A percentile compares a stretch with the other conserved stretches of the same genome.
Evolutionary conservation across 352 stramenopile genomes (phyloP).

Genomic region (Phytophthora macrochlamydospora): DNA sequence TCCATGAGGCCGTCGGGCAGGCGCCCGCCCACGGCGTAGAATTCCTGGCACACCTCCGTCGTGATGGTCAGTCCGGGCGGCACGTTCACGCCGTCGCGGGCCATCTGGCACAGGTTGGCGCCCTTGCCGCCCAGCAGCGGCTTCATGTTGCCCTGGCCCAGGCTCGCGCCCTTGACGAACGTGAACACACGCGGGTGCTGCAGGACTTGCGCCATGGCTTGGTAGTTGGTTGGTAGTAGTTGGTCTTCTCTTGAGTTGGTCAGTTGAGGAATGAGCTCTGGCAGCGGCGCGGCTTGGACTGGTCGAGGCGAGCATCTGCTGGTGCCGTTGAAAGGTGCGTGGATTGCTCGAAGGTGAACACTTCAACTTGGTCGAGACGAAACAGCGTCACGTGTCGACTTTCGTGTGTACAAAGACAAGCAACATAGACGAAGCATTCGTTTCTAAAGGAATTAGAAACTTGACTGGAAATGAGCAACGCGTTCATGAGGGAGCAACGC

Average conservation of each 20-base stretch:
- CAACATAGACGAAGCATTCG: too few species aligned
- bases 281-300: background rate
- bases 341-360: too few species aligned
- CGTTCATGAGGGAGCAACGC: too few species aligned
- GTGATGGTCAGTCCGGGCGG: slow-evolving; percentile 24
- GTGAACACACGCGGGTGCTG: slow-evolving; percentile 2
- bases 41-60: slow-evolving; percentile 14
- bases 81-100: background rate
- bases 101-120: background rate
- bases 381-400: too few species aligned
- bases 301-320: background rate
- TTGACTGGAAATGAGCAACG: too few species aligned
- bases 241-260: slow-evolving; percentile 5
- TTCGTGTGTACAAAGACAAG: too few species aligned
- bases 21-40: slow-evolving; percentile 1
- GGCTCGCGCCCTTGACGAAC: slow-evolving; percentile 2
- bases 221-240: slow-evolving; percentile 3
- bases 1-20: slow-evolving; percentile 1
- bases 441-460: too few species aligned
- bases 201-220: background rate
- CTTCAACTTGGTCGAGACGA: too few species aligned
- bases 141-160: background rate
- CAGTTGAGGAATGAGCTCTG: slow-evolving; percentile 3
- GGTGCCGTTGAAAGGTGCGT: too few species aligned
- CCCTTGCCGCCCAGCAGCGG: slow-evolving; percentile 1